phyloP scores from a whole-genome alignment of 1,284 basidiomycete genomes.

The Anthracocystis walkeri region DNA sequence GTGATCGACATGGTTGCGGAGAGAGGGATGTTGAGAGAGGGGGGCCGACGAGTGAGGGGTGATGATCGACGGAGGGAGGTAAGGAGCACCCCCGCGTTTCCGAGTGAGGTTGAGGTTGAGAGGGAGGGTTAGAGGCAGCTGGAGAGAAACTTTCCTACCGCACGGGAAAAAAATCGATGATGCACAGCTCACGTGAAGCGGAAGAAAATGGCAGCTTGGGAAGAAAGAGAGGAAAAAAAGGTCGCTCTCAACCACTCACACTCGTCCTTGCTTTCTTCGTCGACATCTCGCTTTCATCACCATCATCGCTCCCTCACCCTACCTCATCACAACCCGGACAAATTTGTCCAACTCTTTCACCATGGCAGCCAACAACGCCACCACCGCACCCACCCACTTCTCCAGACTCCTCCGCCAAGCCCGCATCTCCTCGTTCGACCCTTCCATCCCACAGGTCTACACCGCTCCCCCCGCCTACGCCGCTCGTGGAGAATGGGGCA shows the following conservation, averaged over 20 bases:
- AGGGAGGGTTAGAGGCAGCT: neutral
- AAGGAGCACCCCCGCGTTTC: neutral
- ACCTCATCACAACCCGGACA: neutral
- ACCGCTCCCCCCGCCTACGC: slow-evolving; percentile 59
- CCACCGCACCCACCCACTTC: slow-evolving; percentile 49
- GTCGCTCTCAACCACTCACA: neutral
- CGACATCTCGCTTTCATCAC: neutral
- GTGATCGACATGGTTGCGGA: slow-evolving; percentile 48
- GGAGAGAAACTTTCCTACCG: slow-evolving; percentile 33
- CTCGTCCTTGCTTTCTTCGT: neutral
- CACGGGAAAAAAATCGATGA: slow-evolving; percentile 13
- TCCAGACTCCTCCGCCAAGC: slow-evolving; percentile 59
- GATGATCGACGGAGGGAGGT: too few relatives aligned
- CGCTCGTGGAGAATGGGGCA: slow-evolving; percentile 64
- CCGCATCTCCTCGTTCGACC: slow-evolving; percentile 60
- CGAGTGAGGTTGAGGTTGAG: neutral
- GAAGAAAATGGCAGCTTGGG: slow-evolving; percentile 20
- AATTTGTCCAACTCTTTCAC: neutral
- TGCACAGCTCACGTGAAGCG: slow-evolving; percentile 31
- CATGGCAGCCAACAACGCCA: slow-evolving; percentile 36
- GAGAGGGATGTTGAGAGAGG: slow-evolving; percentile 15
- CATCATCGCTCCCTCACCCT: slow-evolving; percentile 4
- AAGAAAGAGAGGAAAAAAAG: slow-evolving; percentile 6
- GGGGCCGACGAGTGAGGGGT: too few relatives aligned
- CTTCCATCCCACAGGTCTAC: slow-evolving; percentile 59